Evolutionary conservation across 1,284 basidiomycete genomes (phyloP).

Genomic region (Waitea zeae): DNA sequence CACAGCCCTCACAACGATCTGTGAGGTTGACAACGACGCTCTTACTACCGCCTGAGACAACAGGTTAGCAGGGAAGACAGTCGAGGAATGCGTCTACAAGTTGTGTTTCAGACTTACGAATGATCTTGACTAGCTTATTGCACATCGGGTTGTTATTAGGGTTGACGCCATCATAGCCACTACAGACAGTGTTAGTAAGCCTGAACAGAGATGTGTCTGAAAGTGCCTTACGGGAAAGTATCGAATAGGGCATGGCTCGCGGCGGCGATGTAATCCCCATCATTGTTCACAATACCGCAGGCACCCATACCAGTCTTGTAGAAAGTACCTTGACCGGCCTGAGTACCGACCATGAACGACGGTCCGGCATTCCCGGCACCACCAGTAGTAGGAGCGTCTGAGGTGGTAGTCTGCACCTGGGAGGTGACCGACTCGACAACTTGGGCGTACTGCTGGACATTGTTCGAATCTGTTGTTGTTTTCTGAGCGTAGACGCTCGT

Average conservation of each 20-base stretch:
- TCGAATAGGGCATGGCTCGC: slow-evolving; percentile 43
- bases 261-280: slow-evolving; percentile 40
- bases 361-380: no score
- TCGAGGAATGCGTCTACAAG: neutral
- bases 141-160: slow-evolving; percentile 30
- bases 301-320: slow-evolving; percentile 48
- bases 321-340: slow-evolving; percentile 41
- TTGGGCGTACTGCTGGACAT: no score
- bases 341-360: slow-evolving; percentile 28
- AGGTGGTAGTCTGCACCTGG: no score
- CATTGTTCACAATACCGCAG: slow-evolving; percentile 43
- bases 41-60: slow-evolving; percentile 20
- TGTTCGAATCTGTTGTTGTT: no score
- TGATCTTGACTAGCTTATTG: slow-evolving; percentile 11
- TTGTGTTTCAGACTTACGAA: slow-evolving; percentile 10
- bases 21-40: slow-evolving; percentile 28
- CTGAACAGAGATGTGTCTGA: no score
- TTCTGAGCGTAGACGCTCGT: no score
- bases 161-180: slow-evolving; percentile 30
- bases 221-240: slow-evolving; percentile 34
- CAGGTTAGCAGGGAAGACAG: neutral
- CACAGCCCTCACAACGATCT: slow-evolving; percentile 47
- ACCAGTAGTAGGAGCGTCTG: no score
- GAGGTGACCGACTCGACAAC: no score
- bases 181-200: no score